Evolutionary conservation across 495 filamentous ascomycete species (phyloP), one percentile per base, ranked within the genome.

Genomic region (Tuber borchii): DNA sequence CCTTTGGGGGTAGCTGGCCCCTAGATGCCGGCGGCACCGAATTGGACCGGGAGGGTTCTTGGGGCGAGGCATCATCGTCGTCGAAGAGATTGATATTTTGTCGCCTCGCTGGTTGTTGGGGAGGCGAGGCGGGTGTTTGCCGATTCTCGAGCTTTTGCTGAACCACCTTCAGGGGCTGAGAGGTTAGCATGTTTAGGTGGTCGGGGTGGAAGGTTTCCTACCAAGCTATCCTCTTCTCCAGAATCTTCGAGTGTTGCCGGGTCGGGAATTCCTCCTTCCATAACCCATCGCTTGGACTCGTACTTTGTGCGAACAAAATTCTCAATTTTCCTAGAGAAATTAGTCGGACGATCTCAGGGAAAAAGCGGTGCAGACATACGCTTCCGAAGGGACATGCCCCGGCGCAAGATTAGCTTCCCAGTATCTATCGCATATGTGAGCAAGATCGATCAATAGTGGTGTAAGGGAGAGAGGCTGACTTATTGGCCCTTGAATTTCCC

Each of bases 291-390:
- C 87, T 97, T 98, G 14, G 93, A 91, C 81, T 99, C 95, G 84
- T 99, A 99, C 84, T 99, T 99, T 48, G 95, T 99, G 68, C 96
- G 90, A 77, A 99, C 97, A 79, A 99, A 99, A 85, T 97, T 99
- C 87, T 98, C 95, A 78, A 99, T 98, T 86, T 99, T 99, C 69
- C 90, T 91, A 70, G 75, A 37, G 9, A 20, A 69, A 46, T 74
- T 22, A 31, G 39, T 20, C 45, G 22, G 71, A 44, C 71, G 37
- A 51, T 70, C 72, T 79, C 71, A 43, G n/a, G 4, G 19, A 12
- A 26, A 17, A 37, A 26, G 16, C 26, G 56, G 22, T 40, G 70
- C 19, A n/a, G 69, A 86, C 88, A 82, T 85, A 91, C 90, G 93
- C 88, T 86, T 98, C 95, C n/a, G 95, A 95, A 0, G 95, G 95